These are phyloP conservation scores for Botrytis cinerea DNA, from an alignment of 2,329 filamentous ascomycete species.

Conservation along the genomic window DNA sequence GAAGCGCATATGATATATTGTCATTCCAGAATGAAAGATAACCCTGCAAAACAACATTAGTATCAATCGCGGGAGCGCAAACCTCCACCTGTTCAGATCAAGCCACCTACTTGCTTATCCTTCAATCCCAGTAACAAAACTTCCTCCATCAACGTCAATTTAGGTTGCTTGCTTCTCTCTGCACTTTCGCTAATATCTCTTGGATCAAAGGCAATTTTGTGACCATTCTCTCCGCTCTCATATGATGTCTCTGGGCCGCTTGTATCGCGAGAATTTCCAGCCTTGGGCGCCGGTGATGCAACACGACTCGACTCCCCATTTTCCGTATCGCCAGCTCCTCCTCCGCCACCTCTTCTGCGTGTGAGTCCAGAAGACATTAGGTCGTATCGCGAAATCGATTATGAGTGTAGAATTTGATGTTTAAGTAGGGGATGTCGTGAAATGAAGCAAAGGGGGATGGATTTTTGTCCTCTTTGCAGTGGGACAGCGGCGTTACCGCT, in stretches of 20 bases:
- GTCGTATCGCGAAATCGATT: slow-evolving; percentile 21
- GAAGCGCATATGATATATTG: slow-evolving; percentile 97
- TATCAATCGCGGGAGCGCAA: slow-evolving; percentile 6
- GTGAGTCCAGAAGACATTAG: slow-evolving; percentile 58
- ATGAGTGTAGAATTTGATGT: slow-evolving; percentile 25
- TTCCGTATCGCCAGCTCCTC: slow-evolving; percentile 61
- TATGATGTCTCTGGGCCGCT: slow-evolving; percentile 76
- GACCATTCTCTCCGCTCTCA: slow-evolving; percentile 89
- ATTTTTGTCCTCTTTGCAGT: slow-evolving; percentile 20
- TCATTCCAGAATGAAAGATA: slow-evolving; percentile 99
- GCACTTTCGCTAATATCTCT: slow-evolving; percentile 96
- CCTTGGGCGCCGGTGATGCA: slow-evolving; percentile 63
- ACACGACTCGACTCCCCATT: slow-evolving; percentile 66
- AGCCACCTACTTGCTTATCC: slow-evolving; percentile 83
- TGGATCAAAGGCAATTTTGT: slow-evolving; percentile 98
- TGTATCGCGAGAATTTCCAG: slow-evolving; percentile 59
- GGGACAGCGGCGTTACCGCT: slow-evolving; percentile 26
- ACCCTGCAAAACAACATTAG: slow-evolving; percentile 59
- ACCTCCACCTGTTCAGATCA: slow-evolving; percentile 25
- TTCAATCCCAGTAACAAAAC: slow-evolving; percentile 92
- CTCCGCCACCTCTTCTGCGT: slow-evolving; percentile 67
- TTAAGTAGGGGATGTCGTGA: slow-evolving; percentile 27
- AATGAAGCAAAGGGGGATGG: slow-evolving; percentile 33
- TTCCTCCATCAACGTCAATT: slow-evolving; percentile 98
- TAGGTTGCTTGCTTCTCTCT: slow-evolving; percentile 95